Percentiles rank a stretch among this genome's conserved stretches.
Conservation (phyloP, 331 rosid species). For the Quercus tomentella region DNA sequence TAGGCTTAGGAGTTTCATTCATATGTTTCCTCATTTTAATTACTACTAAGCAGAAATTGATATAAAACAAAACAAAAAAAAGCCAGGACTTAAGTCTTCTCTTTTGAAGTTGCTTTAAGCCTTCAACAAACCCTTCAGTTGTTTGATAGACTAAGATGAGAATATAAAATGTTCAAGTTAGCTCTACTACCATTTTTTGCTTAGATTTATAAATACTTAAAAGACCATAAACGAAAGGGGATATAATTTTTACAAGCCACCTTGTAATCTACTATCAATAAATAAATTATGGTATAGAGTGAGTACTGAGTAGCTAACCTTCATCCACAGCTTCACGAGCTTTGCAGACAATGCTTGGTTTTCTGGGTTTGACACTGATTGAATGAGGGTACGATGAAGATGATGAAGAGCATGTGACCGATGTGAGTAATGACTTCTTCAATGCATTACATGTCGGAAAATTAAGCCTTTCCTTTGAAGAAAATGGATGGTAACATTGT, state of each 20-base stretch:
- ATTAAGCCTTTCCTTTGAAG: conserved; percentile 45
- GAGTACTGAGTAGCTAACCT: conserved; percentile 42
- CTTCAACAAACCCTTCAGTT: neutral
- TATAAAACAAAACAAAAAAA: neutral
- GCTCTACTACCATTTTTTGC: neutral
- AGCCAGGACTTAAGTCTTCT: neutral
- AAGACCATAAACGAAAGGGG: neutral
- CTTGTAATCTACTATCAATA: neutral
- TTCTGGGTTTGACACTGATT: conserved; percentile 14
- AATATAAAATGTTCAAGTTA: neutral
- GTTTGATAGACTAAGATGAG: neutral
- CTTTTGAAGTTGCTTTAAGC: neutral
- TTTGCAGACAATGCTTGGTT: conserved; percentile 58
- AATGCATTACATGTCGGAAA: conserved; percentile 31
- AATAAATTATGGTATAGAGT: neutral
- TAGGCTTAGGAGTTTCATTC: neutral
- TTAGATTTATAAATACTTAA: neutral
- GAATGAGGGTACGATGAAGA: conserved; percentile 24
- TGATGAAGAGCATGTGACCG: conserved; percentile 20
- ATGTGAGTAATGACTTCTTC: conserved; percentile 33
- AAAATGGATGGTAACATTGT: conserved; percentile 42
- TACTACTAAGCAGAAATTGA: neutral
- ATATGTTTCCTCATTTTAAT: neutral
- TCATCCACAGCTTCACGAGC: conserved; percentile 74
- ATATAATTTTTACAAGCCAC: neutral